Percentiles rank a stretch among this genome's conserved stretches.
phyloP scores from a whole-genome alignment of 345 rosid genomes.

The Pistacia atlantica region DNA sequence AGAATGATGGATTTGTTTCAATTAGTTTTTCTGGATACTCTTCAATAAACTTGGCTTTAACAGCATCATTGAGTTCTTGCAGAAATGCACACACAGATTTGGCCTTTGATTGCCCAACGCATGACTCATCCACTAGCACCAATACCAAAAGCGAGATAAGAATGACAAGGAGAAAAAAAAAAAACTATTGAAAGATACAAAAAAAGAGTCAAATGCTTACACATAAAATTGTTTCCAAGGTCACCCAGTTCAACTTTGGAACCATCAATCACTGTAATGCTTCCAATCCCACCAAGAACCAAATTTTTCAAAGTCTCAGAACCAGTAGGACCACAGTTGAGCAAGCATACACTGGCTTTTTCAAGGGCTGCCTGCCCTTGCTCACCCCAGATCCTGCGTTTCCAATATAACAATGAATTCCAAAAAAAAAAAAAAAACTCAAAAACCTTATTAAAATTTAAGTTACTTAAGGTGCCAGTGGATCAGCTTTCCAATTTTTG shows the following conservation, averaged over 20 bases:
- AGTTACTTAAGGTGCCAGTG: background rate
- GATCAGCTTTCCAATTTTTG: background rate
- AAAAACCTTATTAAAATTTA: background rate
- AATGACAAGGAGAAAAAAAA: background rate
- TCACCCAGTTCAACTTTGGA: constrained; percentile 84
- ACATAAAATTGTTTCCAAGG: constrained; percentile 97
- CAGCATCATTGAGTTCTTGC: constrained; percentile 97
- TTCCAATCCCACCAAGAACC: constrained; percentile 96
- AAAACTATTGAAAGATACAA: constrained; percentile 7
- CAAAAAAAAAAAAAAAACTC: background rate
- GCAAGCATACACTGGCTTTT: constrained; percentile 88
- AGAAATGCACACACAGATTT: constrained; percentile 88
- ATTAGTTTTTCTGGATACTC: constrained; percentile 80
- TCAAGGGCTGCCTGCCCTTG: constrained; percentile 89
- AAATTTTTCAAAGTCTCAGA: constrained; percentile 95
- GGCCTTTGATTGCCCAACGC: constrained; percentile 84
- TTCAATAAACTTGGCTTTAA: constrained; percentile 95
- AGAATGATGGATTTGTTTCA: constrained; percentile 70
- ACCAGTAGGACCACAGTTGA: constrained; percentile 98
- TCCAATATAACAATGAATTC: background rate
- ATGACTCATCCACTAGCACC: constrained; percentile 69
- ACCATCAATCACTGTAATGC: constrained; percentile 92
- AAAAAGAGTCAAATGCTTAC: constrained; percentile 32
- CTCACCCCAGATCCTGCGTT: constrained; percentile 94
- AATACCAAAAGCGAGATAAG: constrained; percentile 25